These are phyloP conservation scores for Pseudomassariella vexata DNA, from an alignment of 2,329 filamentous ascomycete species.

Conservation along the genomic window DNA sequence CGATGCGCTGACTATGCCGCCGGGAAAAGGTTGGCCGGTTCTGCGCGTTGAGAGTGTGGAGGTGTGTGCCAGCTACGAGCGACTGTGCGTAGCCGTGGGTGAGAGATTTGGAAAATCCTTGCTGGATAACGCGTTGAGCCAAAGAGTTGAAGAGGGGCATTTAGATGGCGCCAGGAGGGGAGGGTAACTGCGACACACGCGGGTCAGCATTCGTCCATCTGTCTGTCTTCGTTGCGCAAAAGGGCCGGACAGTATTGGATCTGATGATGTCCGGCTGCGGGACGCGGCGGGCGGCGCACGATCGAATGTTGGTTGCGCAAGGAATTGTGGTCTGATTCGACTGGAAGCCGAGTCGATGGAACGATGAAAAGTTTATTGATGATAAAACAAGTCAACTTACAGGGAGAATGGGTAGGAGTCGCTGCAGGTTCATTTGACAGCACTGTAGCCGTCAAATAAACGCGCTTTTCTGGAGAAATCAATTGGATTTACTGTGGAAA, in stretches of 20 bases:
- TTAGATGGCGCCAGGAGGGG: constrained; percentile 70
- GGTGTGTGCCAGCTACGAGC: constrained; percentile 88
- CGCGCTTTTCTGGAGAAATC: constrained; percentile 54
- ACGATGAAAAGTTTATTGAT: too few relatives aligned
- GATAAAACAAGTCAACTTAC: too few relatives aligned
- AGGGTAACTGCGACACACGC: constrained; percentile 39
- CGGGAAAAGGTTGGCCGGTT: constrained; percentile 58
- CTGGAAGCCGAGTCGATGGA: constrained; percentile 9
- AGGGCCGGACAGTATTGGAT: too few relatives aligned
- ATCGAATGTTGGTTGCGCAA: too few relatives aligned
- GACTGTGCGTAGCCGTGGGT: constrained; percentile 98
- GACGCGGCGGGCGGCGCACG: too few relatives aligned
- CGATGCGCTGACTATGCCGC: constrained; percentile 48
- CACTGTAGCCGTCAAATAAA: constrained; percentile 78
- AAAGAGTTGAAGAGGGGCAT: constrained; percentile 74
- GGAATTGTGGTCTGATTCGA: too few relatives aligned
- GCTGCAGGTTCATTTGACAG: constrained; percentile 99
- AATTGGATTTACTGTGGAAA: too few relatives aligned
- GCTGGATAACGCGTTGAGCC: constrained; percentile 83
- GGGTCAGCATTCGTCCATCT: too few relatives aligned
- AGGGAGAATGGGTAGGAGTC: constrained; percentile 53
- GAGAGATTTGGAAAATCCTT: constrained; percentile 94
- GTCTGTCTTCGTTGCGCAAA: too few relatives aligned
- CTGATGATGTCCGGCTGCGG: too few relatives aligned
- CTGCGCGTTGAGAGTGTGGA: constrained; percentile 69